These are phyloP conservation scores for Tuber magnatum DNA, from an alignment of 495 filamentous ascomycete genomes.

Conservation along the genomic window DNA sequence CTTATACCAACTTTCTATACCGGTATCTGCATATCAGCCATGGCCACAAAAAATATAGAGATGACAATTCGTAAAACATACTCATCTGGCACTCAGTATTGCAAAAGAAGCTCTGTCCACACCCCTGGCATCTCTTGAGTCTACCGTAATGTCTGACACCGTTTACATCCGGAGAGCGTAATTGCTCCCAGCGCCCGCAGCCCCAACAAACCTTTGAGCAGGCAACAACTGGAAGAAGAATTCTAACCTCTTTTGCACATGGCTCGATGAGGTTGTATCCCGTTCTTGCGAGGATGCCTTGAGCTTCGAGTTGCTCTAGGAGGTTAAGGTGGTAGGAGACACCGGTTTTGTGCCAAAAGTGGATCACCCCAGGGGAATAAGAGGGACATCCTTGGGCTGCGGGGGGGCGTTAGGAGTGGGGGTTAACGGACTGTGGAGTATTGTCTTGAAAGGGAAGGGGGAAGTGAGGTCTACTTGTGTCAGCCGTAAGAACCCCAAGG, in stretches of 20 bases:
- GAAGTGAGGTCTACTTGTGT: conserved; percentile 15
- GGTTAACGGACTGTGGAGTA: not conserved
- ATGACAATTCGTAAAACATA: conserved; percentile 7
- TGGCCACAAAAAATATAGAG: not conserved
- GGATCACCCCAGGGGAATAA: not conserved
- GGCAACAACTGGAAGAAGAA: conserved; percentile 15
- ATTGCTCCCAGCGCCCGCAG: conserved; percentile 26
- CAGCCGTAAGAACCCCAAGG: conserved; percentile 19
- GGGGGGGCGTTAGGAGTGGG: not conserved
- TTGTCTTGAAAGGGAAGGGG: not conserved
- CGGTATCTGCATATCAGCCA: conserved; percentile 1
- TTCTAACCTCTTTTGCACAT: conserved; percentile 16
- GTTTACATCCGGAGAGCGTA: conserved; percentile 20
- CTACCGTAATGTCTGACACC: conserved; percentile 24
- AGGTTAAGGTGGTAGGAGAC: conserved; percentile 18
- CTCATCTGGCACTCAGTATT: conserved; percentile 17
- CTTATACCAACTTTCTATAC: not conserved
- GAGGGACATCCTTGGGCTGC: not conserved
- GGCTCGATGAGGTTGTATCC: conserved; percentile 19
- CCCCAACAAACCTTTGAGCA: conserved; percentile 26
- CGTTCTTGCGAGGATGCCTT: conserved; percentile 18
- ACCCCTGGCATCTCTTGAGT: conserved; percentile 18
- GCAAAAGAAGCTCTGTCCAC: conserved; percentile 30
- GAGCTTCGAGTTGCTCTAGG: conserved; percentile 20
- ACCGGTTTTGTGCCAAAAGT: not conserved